phyloP scores from a whole-genome alignment of 2,329 filamentous ascomycete species.

The Ceratocystis destructans region DNA sequence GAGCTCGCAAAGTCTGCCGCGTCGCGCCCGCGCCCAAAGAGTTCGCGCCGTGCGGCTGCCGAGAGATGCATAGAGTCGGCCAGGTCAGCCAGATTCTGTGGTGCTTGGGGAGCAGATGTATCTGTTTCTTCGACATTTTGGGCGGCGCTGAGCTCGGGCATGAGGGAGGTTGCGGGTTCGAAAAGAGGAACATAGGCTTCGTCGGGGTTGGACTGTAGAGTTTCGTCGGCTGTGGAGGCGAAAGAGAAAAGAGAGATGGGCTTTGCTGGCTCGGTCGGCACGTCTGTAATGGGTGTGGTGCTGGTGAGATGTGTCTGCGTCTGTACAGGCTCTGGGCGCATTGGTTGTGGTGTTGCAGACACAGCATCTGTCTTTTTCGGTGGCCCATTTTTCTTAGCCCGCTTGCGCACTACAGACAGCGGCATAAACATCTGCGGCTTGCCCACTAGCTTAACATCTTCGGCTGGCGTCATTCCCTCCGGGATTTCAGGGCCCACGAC shows the following conservation, averaged over 20 bases:
- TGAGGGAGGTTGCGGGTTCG: slow-evolving; percentile 25
- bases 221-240: slow-evolving; percentile 28
- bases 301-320: neutral
- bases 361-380: slow-evolving; percentile 22
- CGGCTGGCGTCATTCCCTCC: slow-evolving; percentile 43
- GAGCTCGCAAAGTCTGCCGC: slow-evolving; percentile 34
- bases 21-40: slow-evolving; percentile 58
- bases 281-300: neutral
- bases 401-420: slow-evolving; percentile 65
- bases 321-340: neutral
- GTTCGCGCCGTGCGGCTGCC: slow-evolving; percentile 59
- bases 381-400: slow-evolving; percentile 52
- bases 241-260: slow-evolving; percentile 59
- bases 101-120: slow-evolving; percentile 18
- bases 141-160: slow-evolving; percentile 21
- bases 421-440: slow-evolving; percentile 83
- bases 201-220: slow-evolving; percentile 20
- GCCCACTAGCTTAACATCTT: slow-evolving; percentile 55
- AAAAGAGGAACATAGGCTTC: slow-evolving; percentile 41
- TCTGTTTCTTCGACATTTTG: slow-evolving; percentile 25
- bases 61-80: slow-evolving; percentile 70
- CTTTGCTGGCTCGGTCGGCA: slow-evolving; percentile 22
- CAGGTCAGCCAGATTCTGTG: slow-evolving; percentile 31
- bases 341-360: neutral
- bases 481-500: slow-evolving; percentile 35